Base-by-base conservation (phyloP, 2,329 filamentous ascomycete species). In the Didymella arachidicola region DNA sequence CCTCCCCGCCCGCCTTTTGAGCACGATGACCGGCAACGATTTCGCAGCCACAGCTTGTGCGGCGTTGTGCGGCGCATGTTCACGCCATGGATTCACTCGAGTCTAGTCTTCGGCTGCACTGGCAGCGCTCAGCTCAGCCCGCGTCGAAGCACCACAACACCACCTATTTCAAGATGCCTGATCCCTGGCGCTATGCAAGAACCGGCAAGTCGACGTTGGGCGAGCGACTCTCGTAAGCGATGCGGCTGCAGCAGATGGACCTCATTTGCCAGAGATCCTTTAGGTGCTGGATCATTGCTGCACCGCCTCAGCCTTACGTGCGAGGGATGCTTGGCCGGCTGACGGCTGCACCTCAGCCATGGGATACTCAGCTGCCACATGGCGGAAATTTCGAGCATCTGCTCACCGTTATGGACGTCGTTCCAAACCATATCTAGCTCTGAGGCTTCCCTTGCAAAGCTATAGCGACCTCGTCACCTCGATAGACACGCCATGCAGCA, bases 291-390 rank as follows among this genome's bases (percentile, higher is more conserved):
- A 44, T 44, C 36, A 58, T 38, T 26, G 30, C 12, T 25, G 53
- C 60, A 59, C 53, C 57, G 63, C 61, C 62, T 63, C 54, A 57
- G 61, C 54, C 57, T 59, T 54, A 54, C 50, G 54, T 53, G 56
- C 46, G 46, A 48, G 18, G 46, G 27, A 53, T 45, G 34, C 55
- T 59, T 59, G 58, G 59, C 41, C 45, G 32, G 62, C 64, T 65
- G 62, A 66, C 58, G 38, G 29, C 10, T 59, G 53, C 56, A 53
- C 50, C 59, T 65, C 64, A 68, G 62, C 54, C 58, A 59, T 60
- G 48, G 19, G n/a, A 42, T 11, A 27, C 46, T 65, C 61, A 65
- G 64, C 66, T 66, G 46, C 50, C 41, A 55, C 29, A 53, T 53
- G 38, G 44, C 50, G 39, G 45, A 50, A 14, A 12, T n/a, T 36